Base-by-base conservation (phyloP, 306 rosid species). In the Hippophae gyantsensis region DNA sequence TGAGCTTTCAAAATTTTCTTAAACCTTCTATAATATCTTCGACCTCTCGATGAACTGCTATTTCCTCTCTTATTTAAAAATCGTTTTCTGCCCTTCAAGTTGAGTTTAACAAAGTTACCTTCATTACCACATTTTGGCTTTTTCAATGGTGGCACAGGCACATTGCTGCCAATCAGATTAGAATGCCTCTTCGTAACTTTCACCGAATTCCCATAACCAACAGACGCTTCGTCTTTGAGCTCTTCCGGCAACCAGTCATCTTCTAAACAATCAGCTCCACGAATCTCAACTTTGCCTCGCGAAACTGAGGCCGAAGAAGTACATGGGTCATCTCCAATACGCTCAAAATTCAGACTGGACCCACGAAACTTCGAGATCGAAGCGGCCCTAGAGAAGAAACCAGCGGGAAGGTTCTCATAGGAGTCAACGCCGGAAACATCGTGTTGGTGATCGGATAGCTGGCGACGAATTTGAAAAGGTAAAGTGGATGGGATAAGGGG, bases 31-130 rank as follows among this genome's bases (percentile, higher is more conserved):
- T 66, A 69, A 52, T 66, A 59, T 65, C 65, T 80, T 23, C 78
- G 72, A n/a, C 84, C 61, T 3, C 62, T 4, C 13, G 68, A 57
- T 10, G 43, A 72, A 47, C 63, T 75, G 14, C 48, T 68, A 43
- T 42, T 60, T 53, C 78, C 78, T 65, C 62, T 69, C 63, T 76
- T 78, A 43, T 68, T 85, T 62, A 78, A 7, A 61, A 83, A 85
- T 77, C 65, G 79, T 50, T 78, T 75, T 69, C 66, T 75, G 7
- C 89, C 72, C 53, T 52, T 83, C 76, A 87, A 0, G 64, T 84
- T 81, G 56, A 90, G 75, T 76, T 57, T 87, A 74, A 87, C 98
- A 11, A 83, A 90, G 75, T 90, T 90, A 5, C 95, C 96, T 54
- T 85, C 96, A 0, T 66, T 63, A 1, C 79, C 72, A 43, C 71